Base-by-base conservation (phyloP, 108 stramenopile species). In the Fistulifera pelliculosa region DNA sequence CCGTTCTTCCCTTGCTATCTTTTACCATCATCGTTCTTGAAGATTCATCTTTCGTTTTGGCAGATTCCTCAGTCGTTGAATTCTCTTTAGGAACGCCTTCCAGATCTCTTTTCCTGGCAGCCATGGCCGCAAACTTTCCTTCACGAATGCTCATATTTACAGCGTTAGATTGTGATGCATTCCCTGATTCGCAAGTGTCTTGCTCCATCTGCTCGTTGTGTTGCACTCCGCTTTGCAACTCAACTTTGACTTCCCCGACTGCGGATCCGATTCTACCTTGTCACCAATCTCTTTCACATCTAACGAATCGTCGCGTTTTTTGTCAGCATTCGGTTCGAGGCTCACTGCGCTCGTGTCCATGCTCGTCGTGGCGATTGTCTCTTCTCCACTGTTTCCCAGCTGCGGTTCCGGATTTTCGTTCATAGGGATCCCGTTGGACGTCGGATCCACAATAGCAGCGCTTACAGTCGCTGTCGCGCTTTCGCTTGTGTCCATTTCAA, bases 101-200 rank as follows among this genome's bases (percentile, higher is more conserved):
- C 42, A 68, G 43, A 16, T 82, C 77, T 5, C 74, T 74, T 66
- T 83, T 85, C 38, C 75, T 56, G 10, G 81, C 73, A 25, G 72
- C 83, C 83, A 88, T 88, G 4, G 87, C 83, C 38, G 87, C 87
- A 60, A 87, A 87, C 56, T 87, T 87, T 1, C 86, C 86, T 23
- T 79, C 69, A 27, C 78, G 58, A 16, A 52, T 63, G 18, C 54
- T 50, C 58, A 38, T 8, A 39, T 49, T 67, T 31, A 26, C 17
- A 19, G 66, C 38, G 14, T 38, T 26, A 18, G n/a, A 4, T 26
- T 52, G 17, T 4, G n/a, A 23, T 6, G n/a, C 51, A 27, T 8
- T 27, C n/a, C n/a, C 31, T 24, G 27, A 12, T 27, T 27, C 16
- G 27, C 27, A 15, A 25, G 31, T 8, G 31, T 8, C 8, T 35